Evolutionary conservation across 2,329 filamentous ascomycete genomes (phyloP).

Genomic region (Monosporascus sp.): DNA sequence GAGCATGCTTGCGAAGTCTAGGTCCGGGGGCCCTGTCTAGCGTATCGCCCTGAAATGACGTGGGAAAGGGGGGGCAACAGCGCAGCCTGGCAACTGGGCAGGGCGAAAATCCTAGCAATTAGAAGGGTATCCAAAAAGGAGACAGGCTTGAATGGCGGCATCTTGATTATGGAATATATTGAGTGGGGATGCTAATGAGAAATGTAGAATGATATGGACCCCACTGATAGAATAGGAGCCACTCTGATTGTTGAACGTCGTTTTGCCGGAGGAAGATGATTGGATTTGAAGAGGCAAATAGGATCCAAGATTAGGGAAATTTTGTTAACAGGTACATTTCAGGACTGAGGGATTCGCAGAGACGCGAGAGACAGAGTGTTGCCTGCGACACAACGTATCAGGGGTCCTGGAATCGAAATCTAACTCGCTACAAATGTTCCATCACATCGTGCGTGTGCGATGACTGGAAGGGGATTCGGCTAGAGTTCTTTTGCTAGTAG

Average conservation of each 20-base stretch:
- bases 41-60: not conserved
- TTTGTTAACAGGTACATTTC: not conserved
- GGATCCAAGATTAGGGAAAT: not conserved
- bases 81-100: not conserved
- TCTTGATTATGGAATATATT: not conserved
- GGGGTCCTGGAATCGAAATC: no score
- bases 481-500: no score
- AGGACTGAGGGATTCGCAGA: no score
- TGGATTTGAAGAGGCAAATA: not conserved
- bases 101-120: not conserved
- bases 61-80: not conserved
- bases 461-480: no score
- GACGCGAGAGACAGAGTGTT: no score
- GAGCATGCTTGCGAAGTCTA: not conserved
- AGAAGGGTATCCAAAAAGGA: not conserved
- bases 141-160: not conserved
- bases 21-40: not conserved
- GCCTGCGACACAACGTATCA: not conserved
- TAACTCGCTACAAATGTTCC: no score
- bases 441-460: no score
- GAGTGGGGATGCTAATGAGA: not conserved
- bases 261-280: not conserved
- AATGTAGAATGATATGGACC: not conserved
- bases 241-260: not conserved
- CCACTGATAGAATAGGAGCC: not conserved